These are phyloP conservation scores for Colletotrichum salicis DNA, from an alignment of 2,329 filamentous ascomycete species.

Conservation along the genomic window DNA sequence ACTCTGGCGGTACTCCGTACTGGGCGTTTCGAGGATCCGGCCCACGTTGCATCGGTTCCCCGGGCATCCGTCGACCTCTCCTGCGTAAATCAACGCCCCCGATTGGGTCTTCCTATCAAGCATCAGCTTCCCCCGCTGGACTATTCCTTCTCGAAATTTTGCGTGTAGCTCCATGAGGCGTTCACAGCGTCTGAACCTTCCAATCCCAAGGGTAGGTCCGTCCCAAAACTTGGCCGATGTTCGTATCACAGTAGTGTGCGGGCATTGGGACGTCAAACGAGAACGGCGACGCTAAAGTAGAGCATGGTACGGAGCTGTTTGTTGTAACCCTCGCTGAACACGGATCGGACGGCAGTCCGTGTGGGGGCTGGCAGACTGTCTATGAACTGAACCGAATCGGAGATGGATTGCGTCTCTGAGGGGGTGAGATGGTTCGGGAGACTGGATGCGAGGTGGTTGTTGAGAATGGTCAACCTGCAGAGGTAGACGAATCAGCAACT, in stretches of 20 bases:
- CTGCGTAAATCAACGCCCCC: neutral
- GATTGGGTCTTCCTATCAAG: conserved; percentile 1
- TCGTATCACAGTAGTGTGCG: neutral
- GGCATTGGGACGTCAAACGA: conserved; percentile 2
- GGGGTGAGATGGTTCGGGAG: neutral
- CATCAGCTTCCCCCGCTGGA: conserved; percentile 11
- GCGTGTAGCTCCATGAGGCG: conserved; percentile 1
- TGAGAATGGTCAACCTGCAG: conserved; percentile 2
- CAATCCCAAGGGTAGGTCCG: conserved; percentile 8
- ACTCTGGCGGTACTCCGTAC: neutral
- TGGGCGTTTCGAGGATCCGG: conserved; percentile 25
- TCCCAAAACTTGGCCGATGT: conserved; percentile 16
- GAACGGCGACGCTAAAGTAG: conserved; percentile 3
- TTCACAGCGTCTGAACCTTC: conserved; percentile 23
- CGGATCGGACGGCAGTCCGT: neutral
- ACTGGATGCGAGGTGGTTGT: conserved; percentile 9
- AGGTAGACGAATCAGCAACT: neutral
- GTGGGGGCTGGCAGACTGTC: neutral
- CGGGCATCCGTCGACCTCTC: conserved; percentile 5
- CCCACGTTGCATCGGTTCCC: conserved; percentile 21
- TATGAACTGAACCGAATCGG: neutral
- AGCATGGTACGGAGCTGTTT: conserved; percentile 14
- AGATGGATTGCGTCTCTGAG: neutral
- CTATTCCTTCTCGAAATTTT: conserved; percentile 6
- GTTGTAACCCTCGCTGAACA: conserved; percentile 19